Percentiles rank a stretch among this genome's conserved stretches.
Conservation (phyloP, 192 early-diverging fungal genomes). For the Coemansia sp. region DNA sequence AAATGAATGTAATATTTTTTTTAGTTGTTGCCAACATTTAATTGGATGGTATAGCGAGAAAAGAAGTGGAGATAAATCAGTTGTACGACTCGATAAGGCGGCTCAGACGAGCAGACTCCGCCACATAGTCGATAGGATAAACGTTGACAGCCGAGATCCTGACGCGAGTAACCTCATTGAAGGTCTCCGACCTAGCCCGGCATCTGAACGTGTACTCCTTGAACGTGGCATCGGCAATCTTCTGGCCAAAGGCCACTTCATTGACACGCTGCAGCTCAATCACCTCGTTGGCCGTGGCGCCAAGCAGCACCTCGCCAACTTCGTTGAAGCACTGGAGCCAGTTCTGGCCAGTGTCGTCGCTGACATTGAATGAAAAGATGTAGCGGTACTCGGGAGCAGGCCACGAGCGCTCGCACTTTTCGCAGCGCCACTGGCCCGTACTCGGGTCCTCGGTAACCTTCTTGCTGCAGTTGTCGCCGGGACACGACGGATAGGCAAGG, state of each 20-base stretch:
- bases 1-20: neutral
- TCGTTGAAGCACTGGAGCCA: slow-evolving; percentile 94
- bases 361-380: slow-evolving; percentile 69
- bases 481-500: slow-evolving; percentile 86
- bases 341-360: slow-evolving; percentile 78
- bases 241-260: slow-evolving; percentile 56
- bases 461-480: slow-evolving; percentile 78
- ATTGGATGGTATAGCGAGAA: neutral
- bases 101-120: slow-evolving; percentile 58
- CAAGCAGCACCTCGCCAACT: slow-evolving; percentile 66
- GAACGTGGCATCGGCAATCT: slow-evolving; percentile 63
- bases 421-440: slow-evolving; percentile 81
- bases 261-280: slow-evolving; percentile 58
- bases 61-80: slow-evolving; percentile 8
- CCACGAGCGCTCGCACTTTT: slow-evolving; percentile 79
- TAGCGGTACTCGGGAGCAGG: slow-evolving; percentile 82
- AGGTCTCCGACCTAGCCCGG: slow-evolving; percentile 82
- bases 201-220: slow-evolving; percentile 74
- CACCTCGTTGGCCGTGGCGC: slow-evolving; percentile 73
- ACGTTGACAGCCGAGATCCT: slow-evolving; percentile 56
- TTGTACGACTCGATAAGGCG: slow-evolving; percentile 49
- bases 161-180: slow-evolving; percentile 64
- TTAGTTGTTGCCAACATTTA: neutral
- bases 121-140: slow-evolving; percentile 62
- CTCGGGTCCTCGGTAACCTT: slow-evolving; percentile 73